Conservation (phyloP, 2,329 filamentous ascomycete genomes). For the Fusarium ambrosium region DNA sequence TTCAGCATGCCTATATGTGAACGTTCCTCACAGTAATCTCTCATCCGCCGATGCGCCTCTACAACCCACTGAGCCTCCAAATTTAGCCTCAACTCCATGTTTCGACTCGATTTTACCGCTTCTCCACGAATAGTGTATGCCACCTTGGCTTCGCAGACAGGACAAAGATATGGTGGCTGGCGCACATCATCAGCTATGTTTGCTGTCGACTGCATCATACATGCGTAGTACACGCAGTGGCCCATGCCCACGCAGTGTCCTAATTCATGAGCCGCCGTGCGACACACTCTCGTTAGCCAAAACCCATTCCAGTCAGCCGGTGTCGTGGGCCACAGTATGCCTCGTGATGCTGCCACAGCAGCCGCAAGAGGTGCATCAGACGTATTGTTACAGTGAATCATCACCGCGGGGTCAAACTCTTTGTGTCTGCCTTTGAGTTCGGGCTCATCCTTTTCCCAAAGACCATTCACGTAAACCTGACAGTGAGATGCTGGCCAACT, state of each 20-base stretch:
- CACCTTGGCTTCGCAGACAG: slow-evolving; percentile 69
- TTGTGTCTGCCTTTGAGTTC: neutral
- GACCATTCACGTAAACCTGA: slow-evolving; percentile 58
- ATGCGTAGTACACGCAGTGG: slow-evolving; percentile 76
- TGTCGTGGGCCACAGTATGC: slow-evolving; percentile 32
- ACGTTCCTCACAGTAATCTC: neutral
- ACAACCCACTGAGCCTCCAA: neutral
- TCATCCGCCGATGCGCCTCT: neutral
- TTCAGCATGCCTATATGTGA: neutral
- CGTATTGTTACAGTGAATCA: neutral
- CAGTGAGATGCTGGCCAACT: slow-evolving; percentile 77
- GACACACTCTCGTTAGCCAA: slow-evolving; percentile 70
- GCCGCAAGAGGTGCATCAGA: neutral
- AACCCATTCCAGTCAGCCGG: slow-evolving; percentile 53
- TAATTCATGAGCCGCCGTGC: slow-evolving; percentile 74
- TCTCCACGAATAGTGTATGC: slow-evolving; percentile 23
- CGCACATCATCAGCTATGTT: slow-evolving; percentile 69
- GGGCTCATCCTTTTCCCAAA: slow-evolving; percentile 45
- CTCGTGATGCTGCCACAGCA: slow-evolving; percentile 27
- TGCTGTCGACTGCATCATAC: slow-evolving; percentile 72
- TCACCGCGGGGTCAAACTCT: neutral
- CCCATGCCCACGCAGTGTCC: slow-evolving; percentile 76
- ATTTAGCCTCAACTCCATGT: neutral
- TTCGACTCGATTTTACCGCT: neutral
- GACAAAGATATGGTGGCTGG: slow-evolving; percentile 74